phyloP scores from a whole-genome alignment of 2,329 filamentous ascomycete species.

The Stemphylium beticola region DNA sequence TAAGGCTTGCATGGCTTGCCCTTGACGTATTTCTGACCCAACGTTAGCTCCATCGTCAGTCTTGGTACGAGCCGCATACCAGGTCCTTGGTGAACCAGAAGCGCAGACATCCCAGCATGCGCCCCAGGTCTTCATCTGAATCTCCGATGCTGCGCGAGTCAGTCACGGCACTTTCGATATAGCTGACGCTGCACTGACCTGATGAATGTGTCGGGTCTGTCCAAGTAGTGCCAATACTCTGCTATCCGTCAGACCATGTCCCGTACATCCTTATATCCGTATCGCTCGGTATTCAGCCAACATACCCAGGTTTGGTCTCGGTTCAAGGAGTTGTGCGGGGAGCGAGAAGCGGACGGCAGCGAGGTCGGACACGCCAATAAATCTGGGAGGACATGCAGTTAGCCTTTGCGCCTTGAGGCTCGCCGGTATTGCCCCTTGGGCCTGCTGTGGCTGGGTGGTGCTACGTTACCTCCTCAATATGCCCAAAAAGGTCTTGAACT shows the following conservation, averaged over 20 bases:
- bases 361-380: conserved; percentile 95
- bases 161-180: conserved; percentile 32
- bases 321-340: conserved; percentile 92
- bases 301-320: conserved; percentile 84
- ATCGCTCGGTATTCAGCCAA: conserved; percentile 10
- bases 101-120: conserved; percentile 90
- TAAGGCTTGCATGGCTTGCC: conserved; percentile 99
- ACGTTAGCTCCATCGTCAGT: conserved; percentile 24
- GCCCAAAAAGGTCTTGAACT: conserved; percentile 84
- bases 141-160: conserved; percentile 71
- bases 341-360: conserved; percentile 95
- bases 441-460: not conserved
- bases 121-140: conserved; percentile 87
- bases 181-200: conserved; percentile 52
- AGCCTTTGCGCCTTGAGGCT: conserved; percentile 11
- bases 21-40: conserved; percentile 87
- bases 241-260: conserved; percentile 31
- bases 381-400: conserved; percentile 61
- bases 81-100: conserved; percentile 99
- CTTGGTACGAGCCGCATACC: conserved; percentile 49
- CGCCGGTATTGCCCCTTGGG: not conserved
- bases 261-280: not conserved
- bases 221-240: conserved; percentile 99
- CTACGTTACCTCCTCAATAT: conserved; percentile 80
- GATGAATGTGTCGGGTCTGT: conserved; percentile 88